Conservation (phyloP, 176 grass and related monocot species). For the Elymus sibiricus region DNA sequence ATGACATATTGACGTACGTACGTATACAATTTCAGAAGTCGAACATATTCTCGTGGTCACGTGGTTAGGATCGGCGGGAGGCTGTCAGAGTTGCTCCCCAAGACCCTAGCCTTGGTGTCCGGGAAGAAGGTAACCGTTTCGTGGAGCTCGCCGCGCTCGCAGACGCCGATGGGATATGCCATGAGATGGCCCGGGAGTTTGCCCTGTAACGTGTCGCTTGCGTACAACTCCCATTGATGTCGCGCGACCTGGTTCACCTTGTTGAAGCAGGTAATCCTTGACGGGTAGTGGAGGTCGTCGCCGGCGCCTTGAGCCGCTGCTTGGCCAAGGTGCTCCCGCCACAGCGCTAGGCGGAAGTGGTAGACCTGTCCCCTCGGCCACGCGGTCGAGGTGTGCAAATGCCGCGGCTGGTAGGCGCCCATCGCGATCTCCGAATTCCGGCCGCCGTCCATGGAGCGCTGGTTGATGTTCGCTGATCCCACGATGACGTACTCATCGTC, state of each 20-base stretch:
- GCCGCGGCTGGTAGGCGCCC: slow-evolving; percentile 58
- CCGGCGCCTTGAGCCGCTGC: background rate
- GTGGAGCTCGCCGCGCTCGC: slow-evolving; percentile 19
- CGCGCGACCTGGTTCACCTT: slow-evolving; percentile 33
- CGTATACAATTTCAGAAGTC: too few species aligned
- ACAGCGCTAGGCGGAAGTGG: slow-evolving; percentile 29
- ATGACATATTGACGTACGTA: too few species aligned
- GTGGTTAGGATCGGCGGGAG: slow-evolving; percentile 66
- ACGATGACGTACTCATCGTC: slow-evolving; percentile 76
- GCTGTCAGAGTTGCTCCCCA: slow-evolving; percentile 30
- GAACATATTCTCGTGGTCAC: background rate
- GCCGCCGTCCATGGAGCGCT: slow-evolving; percentile 66
- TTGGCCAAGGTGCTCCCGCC: slow-evolving; percentile 49
- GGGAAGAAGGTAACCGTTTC: slow-evolving; percentile 29
- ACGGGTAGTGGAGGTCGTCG: slow-evolving; percentile 2
- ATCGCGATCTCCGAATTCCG: slow-evolving; percentile 68
- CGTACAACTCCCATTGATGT: slow-evolving; percentile 42
- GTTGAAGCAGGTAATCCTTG: too few species aligned
- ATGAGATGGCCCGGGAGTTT: slow-evolving; percentile 65
- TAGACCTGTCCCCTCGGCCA: slow-evolving; percentile 35
- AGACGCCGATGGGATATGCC: slow-evolving; percentile 41
- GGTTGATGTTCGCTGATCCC: slow-evolving; percentile 80
- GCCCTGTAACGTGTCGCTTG: background rate
- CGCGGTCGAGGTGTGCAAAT: slow-evolving; percentile 9
- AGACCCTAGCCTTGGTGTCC: slow-evolving; percentile 49